Percentiles rank a stretch among this genome's conserved stretches.
phyloP scores from a whole-genome alignment of 2,329 filamentous ascomycete species.

The Dothistroma pini region DNA sequence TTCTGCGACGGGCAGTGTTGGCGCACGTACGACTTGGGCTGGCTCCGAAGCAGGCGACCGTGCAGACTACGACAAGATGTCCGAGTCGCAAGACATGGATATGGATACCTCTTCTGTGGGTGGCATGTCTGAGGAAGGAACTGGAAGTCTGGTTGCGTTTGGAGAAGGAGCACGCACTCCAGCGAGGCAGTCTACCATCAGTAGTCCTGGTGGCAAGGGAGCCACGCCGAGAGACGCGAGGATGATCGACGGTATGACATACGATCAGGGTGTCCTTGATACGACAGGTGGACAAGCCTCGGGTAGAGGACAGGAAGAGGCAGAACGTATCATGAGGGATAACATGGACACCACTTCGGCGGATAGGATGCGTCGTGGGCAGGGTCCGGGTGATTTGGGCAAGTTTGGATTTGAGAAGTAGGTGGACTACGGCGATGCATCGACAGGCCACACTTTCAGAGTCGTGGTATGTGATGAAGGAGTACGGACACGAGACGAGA shows the following conservation, averaged over 20 bases:
- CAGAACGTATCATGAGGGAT: constrained; percentile 63
- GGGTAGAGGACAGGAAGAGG: constrained; percentile 43
- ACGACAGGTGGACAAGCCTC: constrained; percentile 32
- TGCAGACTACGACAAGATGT: constrained; percentile 57
- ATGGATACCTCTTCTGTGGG: constrained; percentile 60
- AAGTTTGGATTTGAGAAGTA: constrained; percentile 58
- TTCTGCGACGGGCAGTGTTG: constrained; percentile 76
- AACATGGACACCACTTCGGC: constrained; percentile 47
- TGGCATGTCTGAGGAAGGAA: constrained; percentile 81
- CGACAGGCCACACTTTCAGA: background rate
- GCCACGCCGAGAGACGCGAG: constrained; percentile 39
- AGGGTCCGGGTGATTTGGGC: constrained; percentile 47
- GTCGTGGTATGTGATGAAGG: background rate
- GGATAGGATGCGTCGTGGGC: constrained; percentile 40
- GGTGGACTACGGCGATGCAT: background rate
- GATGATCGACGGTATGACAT: constrained; percentile 46
- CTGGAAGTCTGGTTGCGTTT: constrained; percentile 82
- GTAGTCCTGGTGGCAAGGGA: constrained; percentile 56
- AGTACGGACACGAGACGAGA: background rate
- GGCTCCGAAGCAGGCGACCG: constrained; percentile 55
- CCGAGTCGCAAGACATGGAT: constrained; percentile 49
- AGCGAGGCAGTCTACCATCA: constrained; percentile 63
- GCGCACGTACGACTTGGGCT: constrained; percentile 66
- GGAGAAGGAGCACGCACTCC: constrained; percentile 75
- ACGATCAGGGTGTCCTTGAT: constrained; percentile 41